Base-by-base conservation (phyloP, 129 eudicot species). In the Solidago caesia region DNA sequence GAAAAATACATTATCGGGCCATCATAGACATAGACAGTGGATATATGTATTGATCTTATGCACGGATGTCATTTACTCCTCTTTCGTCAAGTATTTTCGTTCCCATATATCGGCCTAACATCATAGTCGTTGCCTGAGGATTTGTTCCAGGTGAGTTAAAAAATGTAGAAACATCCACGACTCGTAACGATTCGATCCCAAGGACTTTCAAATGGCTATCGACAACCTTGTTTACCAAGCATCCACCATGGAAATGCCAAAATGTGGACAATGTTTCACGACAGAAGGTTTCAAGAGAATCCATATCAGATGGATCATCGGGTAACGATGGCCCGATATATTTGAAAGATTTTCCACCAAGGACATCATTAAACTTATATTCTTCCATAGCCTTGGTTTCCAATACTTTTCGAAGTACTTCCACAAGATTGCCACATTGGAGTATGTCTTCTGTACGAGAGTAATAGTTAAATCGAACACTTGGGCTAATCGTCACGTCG, bases 161-260 rank as follows among this genome's bases (percentile, higher is more conserved):
- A 46, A 44, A 74, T 33, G 53, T 52, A 1, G 78, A 74, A 29
- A 46, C 58, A 62, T 62, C 78, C 62, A 74, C 70, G 4, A 74
- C 69, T 45, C 78, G 70, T 61, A 62, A 60, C 6, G 45, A 66
- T 44, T 51, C 56, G 25, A 75, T 45, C n/a, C 74, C 74, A 8
- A 76, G 56, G 11, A 76, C 80, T 57, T 67, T 67, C 33, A 76
- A 66, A 41, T 76, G 15, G 16, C 67, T 14, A 67, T 76, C 80
- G 4, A 76, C 80, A 15, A 76, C 80, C 55, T 76, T 76, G 5
- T 67, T 55, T 44, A 67, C 80, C 44, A 67, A 65, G 27, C 74
- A 67, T 76, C 80, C 80, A 8, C 80, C 80, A 67, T 66, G 73
- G 11, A 42, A 52, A 67, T 76, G 80, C 64, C 64, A 76, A 25